These are phyloP conservation scores for Schrenkiella parvula DNA, from an alignment of 345 rosid genomes.

Conservation along the genomic window DNA sequence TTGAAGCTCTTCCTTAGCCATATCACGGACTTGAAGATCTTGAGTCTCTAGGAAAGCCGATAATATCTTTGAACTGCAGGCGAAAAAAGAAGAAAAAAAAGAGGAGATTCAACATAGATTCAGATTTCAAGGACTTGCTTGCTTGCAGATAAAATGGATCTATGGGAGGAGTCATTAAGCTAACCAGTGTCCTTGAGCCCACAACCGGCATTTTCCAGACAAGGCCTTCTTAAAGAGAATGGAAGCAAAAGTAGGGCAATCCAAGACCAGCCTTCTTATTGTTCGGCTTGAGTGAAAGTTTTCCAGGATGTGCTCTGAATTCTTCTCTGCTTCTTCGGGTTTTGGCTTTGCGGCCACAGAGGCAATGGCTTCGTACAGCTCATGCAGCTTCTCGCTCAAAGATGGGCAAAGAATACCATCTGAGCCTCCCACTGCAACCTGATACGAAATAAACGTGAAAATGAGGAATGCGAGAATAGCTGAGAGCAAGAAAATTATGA, in stretches of 20 bases:
- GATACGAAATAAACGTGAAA: neutral
- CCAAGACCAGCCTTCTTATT: slow-evolving; percentile 69
- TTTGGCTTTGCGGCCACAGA: slow-evolving; percentile 59
- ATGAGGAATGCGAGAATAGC: neutral
- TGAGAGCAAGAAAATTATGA: neutral
- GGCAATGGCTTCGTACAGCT: slow-evolving; percentile 60
- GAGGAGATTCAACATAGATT: slow-evolving; percentile 8
- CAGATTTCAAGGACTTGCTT: neutral
- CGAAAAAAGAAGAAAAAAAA: neutral
- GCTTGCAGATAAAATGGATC: neutral
- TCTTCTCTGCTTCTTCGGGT: slow-evolving; percentile 39
- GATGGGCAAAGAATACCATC: slow-evolving; percentile 58
- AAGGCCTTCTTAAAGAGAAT: slow-evolving; percentile 70
- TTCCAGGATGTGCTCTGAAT: slow-evolving; percentile 57
- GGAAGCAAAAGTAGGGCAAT: slow-evolving; percentile 60
- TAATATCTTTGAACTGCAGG: slow-evolving; percentile 75
- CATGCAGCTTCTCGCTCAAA: slow-evolving; percentile 52
- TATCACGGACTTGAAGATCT: slow-evolving; percentile 42
- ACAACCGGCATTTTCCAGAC: slow-evolving; percentile 53
- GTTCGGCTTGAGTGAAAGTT: slow-evolving; percentile 81
- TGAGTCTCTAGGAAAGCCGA: slow-evolving; percentile 64
- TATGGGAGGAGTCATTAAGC: neutral
- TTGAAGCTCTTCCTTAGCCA: slow-evolving; percentile 63
- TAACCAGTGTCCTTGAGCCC: slow-evolving; percentile 94
- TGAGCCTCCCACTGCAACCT: slow-evolving; percentile 74